Evolutionary conservation across 495 filamentous ascomycete species (phyloP).

Genomic region (Aspergillus sclerotiicarbonarius): DNA sequence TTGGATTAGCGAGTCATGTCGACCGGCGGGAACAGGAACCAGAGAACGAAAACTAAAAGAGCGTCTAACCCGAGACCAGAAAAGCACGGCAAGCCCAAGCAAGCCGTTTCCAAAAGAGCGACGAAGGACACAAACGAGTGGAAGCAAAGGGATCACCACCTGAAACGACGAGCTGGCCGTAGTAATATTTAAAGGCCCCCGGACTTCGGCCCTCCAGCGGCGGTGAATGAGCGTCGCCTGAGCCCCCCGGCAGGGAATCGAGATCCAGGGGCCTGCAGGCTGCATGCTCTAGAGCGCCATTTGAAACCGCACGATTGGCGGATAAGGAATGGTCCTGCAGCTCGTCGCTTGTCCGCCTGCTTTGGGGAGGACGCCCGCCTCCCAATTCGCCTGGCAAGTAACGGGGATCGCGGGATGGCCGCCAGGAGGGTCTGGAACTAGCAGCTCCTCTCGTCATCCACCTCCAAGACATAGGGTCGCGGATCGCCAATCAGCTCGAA

Average conservation of each 20-base stretch:
- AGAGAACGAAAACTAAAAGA: conserved; percentile 30
- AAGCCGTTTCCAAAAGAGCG: conserved; percentile 35
- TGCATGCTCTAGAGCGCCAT: conserved; percentile 19
- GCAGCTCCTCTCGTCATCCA: conserved; percentile 12
- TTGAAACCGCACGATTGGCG: conserved; percentile 26
- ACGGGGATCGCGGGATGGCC: conserved; percentile 5
- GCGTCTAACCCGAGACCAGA: conserved; percentile 31
- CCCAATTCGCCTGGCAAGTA: conserved; percentile 10
- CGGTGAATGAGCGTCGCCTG: conserved; percentile 23
- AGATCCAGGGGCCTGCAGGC: conserved; percentile 23
- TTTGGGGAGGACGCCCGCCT: conserved; percentile 16
- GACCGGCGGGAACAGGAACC: conserved; percentile 22
- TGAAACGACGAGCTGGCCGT: conserved; percentile 28
- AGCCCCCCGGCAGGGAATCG: conserved; percentile 8
- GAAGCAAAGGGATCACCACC: conserved; percentile 29
- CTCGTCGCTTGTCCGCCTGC: conserved; percentile 7
- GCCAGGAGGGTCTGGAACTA: conserved; percentile 14
- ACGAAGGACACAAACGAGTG: conserved; percentile 35
- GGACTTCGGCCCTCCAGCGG: conserved; percentile 41
- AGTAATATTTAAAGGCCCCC: conserved; percentile 23
- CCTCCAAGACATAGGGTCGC: conserved; percentile 12
- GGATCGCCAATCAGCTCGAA: conserved; percentile 12
- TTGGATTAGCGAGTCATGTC: conserved; percentile 17
- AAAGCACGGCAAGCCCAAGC: conserved; percentile 23
- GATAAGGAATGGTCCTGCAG: conserved; percentile 8